These are phyloP conservation scores for Pisolithus sp. DNA, from an alignment of 768 basidiomycete genomes.

Conservation along the genomic window DNA sequence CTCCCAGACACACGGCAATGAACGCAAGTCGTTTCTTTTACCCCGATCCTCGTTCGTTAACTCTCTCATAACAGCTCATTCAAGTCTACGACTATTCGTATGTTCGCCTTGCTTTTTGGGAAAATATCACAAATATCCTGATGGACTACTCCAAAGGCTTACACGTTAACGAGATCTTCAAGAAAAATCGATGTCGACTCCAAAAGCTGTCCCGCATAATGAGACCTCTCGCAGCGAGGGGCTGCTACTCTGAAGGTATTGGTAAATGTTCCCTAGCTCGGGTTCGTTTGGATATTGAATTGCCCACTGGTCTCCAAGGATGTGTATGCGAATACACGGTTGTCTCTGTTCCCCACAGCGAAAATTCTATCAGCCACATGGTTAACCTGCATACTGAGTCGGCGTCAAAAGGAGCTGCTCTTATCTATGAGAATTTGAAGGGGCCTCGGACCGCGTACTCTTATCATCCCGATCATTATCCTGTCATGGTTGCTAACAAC, in stretches of 20 bases:
- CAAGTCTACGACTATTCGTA: too few relatives aligned
- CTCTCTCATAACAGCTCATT: too few relatives aligned
- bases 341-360: slow-evolving; percentile 18
- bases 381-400: slow-evolving; percentile 5
- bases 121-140: slow-evolving; percentile 5
- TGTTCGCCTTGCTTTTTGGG: too few relatives aligned
- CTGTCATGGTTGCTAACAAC: too few relatives aligned
- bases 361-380: slow-evolving; percentile 5
- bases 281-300: neutral
- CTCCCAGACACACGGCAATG: slow-evolving; percentile 25
- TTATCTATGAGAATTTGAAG: too few relatives aligned
- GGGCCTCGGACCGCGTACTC: too few relatives aligned
- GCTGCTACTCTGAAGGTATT: slow-evolving; percentile 26
- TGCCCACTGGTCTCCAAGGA: slow-evolving; percentile 17
- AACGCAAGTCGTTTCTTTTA: slow-evolving; percentile 22
- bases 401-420: too few relatives aligned
- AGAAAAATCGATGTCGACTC: slow-evolving; percentile 16
- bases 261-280: slow-evolving; percentile 18
- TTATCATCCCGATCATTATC: too few relatives aligned
- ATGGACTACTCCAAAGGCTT: slow-evolving; percentile 24
- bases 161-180: slow-evolving; percentile 24
- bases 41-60: neutral
- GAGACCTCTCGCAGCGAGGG: slow-evolving; percentile 24
- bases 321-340: slow-evolving; percentile 27
- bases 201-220: slow-evolving; percentile 25